Conservation (phyloP, 1,284 basidiomycete species). For the Apiotrichum akiyoshidainum region DNA sequence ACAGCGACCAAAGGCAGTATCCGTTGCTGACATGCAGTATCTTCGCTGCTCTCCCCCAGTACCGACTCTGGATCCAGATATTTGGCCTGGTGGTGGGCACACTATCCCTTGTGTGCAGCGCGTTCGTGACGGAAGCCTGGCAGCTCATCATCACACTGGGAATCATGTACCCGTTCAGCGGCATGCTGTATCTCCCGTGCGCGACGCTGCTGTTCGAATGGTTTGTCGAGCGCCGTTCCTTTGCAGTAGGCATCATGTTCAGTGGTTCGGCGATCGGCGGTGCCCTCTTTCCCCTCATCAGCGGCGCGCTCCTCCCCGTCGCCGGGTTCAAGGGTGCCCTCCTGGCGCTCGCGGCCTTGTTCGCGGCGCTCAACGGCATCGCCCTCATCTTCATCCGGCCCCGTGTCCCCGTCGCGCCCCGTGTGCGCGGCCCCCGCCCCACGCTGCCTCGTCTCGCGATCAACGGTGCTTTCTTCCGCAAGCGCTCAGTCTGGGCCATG, state of each 20-base stretch:
- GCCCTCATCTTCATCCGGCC: conserved; percentile 40
- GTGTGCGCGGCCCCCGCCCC: neutral
- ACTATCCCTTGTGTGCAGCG: conserved; percentile 28
- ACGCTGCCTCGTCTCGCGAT: conserved; percentile 19
- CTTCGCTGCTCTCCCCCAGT: conserved; percentile 26
- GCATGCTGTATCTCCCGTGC: conserved; percentile 39
- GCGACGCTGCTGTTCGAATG: conserved; percentile 44
- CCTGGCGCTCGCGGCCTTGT: conserved; percentile 38
- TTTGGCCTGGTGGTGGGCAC: conserved; percentile 26
- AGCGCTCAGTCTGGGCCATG: conserved; percentile 31
- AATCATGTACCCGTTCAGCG: conserved; percentile 37
- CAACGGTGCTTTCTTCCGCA: conserved; percentile 30
- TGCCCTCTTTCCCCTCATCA: conserved; percentile 45
- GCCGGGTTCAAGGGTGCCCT: conserved; percentile 48
- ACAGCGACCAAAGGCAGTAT: too few species aligned
- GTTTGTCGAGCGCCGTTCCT: conserved; percentile 38
- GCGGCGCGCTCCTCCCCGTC: conserved; percentile 32
- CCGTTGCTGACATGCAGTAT: conserved; percentile 14
- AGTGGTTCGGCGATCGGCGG: conserved; percentile 44
- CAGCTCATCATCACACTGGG: conserved; percentile 45
- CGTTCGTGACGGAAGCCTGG: conserved; percentile 38
- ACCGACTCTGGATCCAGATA: conserved; percentile 24
- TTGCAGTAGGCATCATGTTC: conserved; percentile 44
- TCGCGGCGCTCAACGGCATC: conserved; percentile 26
- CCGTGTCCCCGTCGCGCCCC: conserved; percentile 31